phyloP scores from a whole-genome alignment of 1,284 basidiomycete genomes.

The Moesziomyces sp. region DNA sequence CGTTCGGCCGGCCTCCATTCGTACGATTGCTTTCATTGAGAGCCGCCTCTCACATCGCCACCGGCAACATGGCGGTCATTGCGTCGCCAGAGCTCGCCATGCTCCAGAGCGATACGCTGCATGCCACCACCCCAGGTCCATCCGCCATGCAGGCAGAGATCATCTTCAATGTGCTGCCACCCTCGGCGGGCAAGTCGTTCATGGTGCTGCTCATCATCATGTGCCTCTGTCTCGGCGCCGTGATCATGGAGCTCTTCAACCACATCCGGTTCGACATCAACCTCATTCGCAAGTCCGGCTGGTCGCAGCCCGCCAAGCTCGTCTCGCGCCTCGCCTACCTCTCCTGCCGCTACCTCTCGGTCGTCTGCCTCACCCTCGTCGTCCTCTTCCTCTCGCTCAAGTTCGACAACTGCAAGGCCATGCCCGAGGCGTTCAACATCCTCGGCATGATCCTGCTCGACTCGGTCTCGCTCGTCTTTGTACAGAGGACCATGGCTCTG shows the following conservation, averaged over 20 bases:
- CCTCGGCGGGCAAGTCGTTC: constrained; percentile 18
- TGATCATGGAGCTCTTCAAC: constrained; percentile 30
- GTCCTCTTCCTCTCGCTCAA: constrained; percentile 21
- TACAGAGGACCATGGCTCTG: constrained; percentile 43
- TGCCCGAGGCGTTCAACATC: constrained; percentile 30
- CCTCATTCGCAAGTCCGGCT: constrained; percentile 37
- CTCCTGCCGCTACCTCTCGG: constrained; percentile 21
- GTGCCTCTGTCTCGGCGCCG: constrained; percentile 35
- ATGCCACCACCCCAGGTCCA: constrained; percentile 3
- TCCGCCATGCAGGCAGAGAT: constrained; percentile 9
- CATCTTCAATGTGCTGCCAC: constrained; percentile 41
- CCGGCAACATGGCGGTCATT: constrained; percentile 1
- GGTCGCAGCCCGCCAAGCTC: constrained; percentile 34
- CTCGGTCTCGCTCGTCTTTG: constrained; percentile 32
- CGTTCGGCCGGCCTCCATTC: no score
- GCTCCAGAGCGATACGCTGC: constrained; percentile 7
- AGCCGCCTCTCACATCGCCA: background rate
- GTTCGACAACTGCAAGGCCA: constrained; percentile 21
- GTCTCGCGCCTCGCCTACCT: constrained; percentile 38
- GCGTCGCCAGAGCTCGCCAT: background rate
- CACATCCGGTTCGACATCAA: constrained; percentile 38
- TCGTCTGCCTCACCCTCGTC: constrained; percentile 14
- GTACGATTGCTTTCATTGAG: no score
- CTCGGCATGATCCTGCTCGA: constrained; percentile 25
- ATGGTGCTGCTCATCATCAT: constrained; percentile 29